Conservation (phyloP, 345 rosid genomes). For the Schrenkiella parvula region DNA sequence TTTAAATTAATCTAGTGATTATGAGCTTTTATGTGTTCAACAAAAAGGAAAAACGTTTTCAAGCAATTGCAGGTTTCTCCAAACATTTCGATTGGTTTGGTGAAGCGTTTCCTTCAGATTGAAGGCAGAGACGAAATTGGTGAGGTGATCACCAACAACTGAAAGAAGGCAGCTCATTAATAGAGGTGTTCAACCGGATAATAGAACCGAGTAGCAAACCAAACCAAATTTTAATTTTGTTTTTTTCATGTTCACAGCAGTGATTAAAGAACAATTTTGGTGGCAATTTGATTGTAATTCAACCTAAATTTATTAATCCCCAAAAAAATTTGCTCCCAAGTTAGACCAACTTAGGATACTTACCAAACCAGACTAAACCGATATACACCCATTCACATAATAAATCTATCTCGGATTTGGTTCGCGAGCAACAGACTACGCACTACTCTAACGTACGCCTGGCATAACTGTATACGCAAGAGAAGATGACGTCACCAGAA, state of each 20-base stretch:
- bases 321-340: not conserved
- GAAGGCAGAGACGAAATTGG: constrained; percentile 1
- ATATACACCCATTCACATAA: not conserved
- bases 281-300: too few relatives aligned
- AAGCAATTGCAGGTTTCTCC: not conserved
- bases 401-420: not conserved
- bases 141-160: not conserved
- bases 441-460: constrained; percentile 16
- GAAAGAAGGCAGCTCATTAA: not conserved
- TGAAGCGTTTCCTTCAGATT: constrained; percentile 6
- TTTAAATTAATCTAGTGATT: not conserved
- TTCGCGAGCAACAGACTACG: not conserved
- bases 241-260: too few relatives aligned
- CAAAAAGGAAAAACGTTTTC: not conserved
- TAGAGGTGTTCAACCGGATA: not conserved
- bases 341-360: not conserved
- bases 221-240: not conserved
- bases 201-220: not conserved
- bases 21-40: not conserved
- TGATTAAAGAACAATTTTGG: too few relatives aligned
- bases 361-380: not conserved
- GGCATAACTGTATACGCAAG: not conserved
- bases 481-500: constrained; percentile 11
- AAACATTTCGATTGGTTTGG: not conserved
- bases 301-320: too few relatives aligned